Conservation (phyloP, 305 asterid species). For the Fraxinus angustifolia region DNA sequence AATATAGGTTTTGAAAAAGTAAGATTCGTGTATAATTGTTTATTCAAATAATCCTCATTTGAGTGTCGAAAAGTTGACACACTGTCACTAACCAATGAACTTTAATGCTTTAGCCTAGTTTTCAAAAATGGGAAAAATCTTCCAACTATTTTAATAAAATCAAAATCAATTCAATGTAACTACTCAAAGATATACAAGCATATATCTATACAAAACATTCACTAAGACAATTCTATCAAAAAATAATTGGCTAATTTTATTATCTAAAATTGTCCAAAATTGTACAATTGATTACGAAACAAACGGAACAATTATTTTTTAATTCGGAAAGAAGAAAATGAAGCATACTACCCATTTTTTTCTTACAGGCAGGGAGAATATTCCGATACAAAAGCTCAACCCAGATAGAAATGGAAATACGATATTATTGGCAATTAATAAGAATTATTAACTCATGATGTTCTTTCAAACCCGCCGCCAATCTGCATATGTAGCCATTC, state of each 20-base stretch:
- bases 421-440: conserved; percentile 22
- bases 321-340: not conserved
- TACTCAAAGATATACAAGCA: not conserved
- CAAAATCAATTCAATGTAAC: not conserved
- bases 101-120: not conserved
- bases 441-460: conserved; percentile 38
- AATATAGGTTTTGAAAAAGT: not conserved
- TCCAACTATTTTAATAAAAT: not conserved
- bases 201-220: not conserved
- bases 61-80: not conserved
- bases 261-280: not conserved
- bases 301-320: not conserved
- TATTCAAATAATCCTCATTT: not conserved
- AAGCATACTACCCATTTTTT: not conserved
- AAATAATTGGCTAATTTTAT: not conserved
- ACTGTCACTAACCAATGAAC: not conserved
- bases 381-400: not conserved
- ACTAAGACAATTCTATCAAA: not conserved
- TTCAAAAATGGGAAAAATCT: not conserved
- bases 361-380: not conserved
- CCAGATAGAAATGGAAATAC: not conserved
- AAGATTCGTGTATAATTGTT: not conserved
- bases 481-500: conserved; percentile 96
- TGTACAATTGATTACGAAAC: not conserved
- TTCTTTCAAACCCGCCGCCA: conserved; percentile 69